Evolutionary conservation across 768 basidiomycete genomes (phyloP).

Genomic region (Psilocybe cyanescens): DNA sequence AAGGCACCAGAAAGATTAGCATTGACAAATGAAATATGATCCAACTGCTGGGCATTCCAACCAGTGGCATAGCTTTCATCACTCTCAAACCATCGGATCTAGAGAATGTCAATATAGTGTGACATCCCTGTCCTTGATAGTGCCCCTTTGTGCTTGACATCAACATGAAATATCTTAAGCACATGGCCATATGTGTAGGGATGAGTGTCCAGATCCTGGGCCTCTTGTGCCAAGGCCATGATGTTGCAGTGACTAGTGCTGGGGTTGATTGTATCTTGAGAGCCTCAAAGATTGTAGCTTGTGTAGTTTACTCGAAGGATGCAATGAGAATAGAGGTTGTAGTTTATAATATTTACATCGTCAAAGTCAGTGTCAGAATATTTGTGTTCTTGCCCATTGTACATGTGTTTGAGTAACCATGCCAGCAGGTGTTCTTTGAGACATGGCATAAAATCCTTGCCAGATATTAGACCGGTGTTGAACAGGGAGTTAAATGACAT

Average conservation of each 20-base stretch:
- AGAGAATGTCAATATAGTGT: constrained; percentile 15
- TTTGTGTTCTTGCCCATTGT: constrained; percentile 17
- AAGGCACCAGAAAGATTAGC: constrained; percentile 33
- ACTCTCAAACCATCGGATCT: constrained; percentile 17
- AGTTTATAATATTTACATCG: constrained; percentile 11
- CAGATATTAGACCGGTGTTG: neutral
- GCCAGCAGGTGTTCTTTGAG: constrained; percentile 34
- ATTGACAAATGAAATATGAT: constrained; percentile 40
- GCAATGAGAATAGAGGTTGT: constrained; percentile 31
- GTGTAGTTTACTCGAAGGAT: constrained; percentile 41
- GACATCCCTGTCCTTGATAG: neutral
- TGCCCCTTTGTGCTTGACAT: constrained; percentile 20
- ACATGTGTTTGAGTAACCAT: constrained; percentile 23
- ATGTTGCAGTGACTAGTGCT: constrained; percentile 32
- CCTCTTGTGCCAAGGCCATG: constrained; percentile 27
- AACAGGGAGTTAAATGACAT: neutral
- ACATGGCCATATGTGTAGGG: constrained; percentile 34
- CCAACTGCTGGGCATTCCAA: constrained; percentile 31
- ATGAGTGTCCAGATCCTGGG: constrained; percentile 12
- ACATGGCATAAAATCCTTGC: constrained; percentile 30
- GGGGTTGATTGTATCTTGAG: constrained; percentile 43
- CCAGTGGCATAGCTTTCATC: constrained; percentile 29
- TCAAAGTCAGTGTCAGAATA: constrained; percentile 23
- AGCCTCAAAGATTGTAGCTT: constrained; percentile 42
- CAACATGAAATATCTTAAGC: constrained; percentile 32